Percentiles rank a stretch among this genome's conserved stretches.
Conservation (phyloP, 345 rosid species). For the Citrus hindsii region DNA sequence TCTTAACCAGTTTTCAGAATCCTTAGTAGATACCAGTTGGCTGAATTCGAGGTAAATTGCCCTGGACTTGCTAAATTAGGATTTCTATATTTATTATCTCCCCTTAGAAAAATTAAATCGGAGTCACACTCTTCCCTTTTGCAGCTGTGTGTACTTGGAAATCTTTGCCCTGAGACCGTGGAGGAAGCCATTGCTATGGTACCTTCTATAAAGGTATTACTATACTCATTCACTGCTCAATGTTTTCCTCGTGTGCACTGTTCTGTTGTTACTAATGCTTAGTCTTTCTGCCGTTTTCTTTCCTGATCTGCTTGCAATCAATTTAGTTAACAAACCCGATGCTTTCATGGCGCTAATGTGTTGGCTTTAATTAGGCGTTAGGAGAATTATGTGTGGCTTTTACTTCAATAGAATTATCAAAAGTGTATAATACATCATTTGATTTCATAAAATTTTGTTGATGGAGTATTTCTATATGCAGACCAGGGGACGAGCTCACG, state of each 20-base stretch:
- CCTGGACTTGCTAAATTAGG: background rate
- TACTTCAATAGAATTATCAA: background rate
- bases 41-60: constrained; percentile 83
- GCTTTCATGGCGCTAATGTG: background rate
- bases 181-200: constrained; percentile 99
- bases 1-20: constrained; percentile 67
- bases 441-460: background rate
- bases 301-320: background rate
- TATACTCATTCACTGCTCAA: background rate
- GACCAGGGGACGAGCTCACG: constrained; percentile 83
- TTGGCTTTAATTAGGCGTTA: background rate
- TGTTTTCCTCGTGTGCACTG: background rate
- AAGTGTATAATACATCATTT: background rate
- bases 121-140: background rate
- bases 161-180: constrained; percentile 93
- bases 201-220: constrained; percentile 82
- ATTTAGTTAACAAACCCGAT: background rate
- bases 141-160: constrained; percentile 98
- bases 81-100: background rate
- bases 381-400: background rate
- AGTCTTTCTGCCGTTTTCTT: background rate
- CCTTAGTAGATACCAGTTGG: constrained; percentile 78
- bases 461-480: constrained; percentile 26
- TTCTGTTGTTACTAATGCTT: background rate
- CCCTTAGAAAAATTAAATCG: background rate